phyloP scores from a whole-genome alignment of 768 basidiomycete genomes.

The Phlegmacium glaucopus region DNA sequence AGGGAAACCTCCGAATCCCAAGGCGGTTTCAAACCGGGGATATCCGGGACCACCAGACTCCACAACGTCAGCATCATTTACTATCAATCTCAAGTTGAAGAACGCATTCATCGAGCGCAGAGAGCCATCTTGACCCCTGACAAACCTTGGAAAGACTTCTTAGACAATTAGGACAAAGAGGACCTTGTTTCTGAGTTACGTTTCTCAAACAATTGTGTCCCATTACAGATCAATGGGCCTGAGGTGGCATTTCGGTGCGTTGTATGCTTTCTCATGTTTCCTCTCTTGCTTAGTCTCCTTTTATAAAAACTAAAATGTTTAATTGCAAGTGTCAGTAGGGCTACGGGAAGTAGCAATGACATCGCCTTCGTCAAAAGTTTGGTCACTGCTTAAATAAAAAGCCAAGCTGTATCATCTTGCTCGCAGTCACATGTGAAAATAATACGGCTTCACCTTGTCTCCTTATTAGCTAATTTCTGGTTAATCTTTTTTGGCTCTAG shows the following conservation, averaged over 20 bases:
- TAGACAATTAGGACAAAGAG: conserved; percentile 31
- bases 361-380: conserved; percentile 60
- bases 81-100: conserved; percentile 53
- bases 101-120: conserved; percentile 64
- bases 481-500: conserved; percentile 27
- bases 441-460: conserved; percentile 10
- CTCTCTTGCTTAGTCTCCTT: neutral
- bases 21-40: too few species aligned
- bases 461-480: neutral
- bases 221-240: conserved; percentile 54
- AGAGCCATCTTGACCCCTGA: conserved; percentile 62
- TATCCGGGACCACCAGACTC: conserved; percentile 69
- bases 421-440: conserved; percentile 68
- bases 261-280: neutral
- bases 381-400: conserved; percentile 57
- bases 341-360: conserved; percentile 46
- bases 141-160: conserved; percentile 28
- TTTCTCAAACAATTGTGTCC: conserved; percentile 58
- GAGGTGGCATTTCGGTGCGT: conserved; percentile 52
- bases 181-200: conserved; percentile 17
- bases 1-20: conserved; percentile 62
- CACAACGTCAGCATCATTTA: conserved; percentile 50
- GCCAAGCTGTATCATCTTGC: conserved; percentile 58
- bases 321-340: conserved; percentile 51
- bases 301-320: conserved; percentile 36